Percentiles rank a stretch among this genome's conserved stretches.
phyloP scores from a whole-genome alignment of 129 eudicot species.

The Arctium lappa region DNA sequence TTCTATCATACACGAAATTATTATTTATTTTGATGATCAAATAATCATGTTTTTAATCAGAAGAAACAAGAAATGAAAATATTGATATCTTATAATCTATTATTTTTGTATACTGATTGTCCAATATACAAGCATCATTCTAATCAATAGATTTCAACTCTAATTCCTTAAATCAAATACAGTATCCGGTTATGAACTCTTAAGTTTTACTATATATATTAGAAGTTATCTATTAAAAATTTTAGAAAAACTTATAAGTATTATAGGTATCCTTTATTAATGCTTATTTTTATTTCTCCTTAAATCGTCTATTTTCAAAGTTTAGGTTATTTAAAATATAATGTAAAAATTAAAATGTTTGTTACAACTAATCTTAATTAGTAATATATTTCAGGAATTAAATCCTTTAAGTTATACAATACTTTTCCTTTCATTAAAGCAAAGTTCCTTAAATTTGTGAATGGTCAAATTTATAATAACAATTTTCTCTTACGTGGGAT shows the following conservation, averaged over 20 bases:
- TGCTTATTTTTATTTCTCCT: background rate
- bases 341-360: background rate
- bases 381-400: background rate
- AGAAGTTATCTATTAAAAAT: no score
- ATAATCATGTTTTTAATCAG: background rate
- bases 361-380: background rate
- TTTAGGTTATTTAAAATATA: no score
- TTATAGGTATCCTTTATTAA: no score
- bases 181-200: background rate
- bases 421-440: no score
- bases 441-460: no score
- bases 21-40: background rate
- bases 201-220: no score
- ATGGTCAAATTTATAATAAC: background rate
- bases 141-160: background rate
- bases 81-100: background rate
- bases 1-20: background rate
- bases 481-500: background rate
- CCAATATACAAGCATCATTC: background rate
- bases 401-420: no score
- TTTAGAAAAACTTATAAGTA: no score
- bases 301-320: no score
- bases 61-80: background rate
- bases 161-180: background rate
- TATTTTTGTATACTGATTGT: background rate